Base-by-base conservation (phyloP, 148 eudicot species). In the Persicaria tinctoria region DNA sequence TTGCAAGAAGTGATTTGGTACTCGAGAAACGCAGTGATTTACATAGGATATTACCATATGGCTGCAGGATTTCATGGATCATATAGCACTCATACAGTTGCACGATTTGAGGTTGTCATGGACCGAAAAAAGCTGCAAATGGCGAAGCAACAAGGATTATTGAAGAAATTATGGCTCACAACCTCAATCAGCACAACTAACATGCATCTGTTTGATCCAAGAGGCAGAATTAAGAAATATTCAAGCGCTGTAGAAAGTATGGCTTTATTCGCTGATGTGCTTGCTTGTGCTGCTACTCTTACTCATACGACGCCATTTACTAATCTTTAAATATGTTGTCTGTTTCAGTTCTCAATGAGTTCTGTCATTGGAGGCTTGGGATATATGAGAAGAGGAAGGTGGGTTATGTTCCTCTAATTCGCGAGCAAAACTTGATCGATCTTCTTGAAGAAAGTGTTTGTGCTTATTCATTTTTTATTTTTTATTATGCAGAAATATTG, bases 151-250 rank as follows among this genome's bases (percentile, higher is more conserved):
- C 96, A 90, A 81, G 99, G 97, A n/a, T 75, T 95, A 86, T 63
- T 89, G 74, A 95, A 95, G 86, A 95, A 87, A 76, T 92, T 95
- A 68, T 92, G 87, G 88, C 88, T 95, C 50, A 89, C 92, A 5
- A 86, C 84, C 63, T 75, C 90, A 23, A 84, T 95, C 76, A 86
- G 87, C 88, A 95, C 96, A 5, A 89, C 87, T 73, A 95, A 95
- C 86, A 95, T 95, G 99, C 99, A 95, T 79, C 88, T 95, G 13
- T 95, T 95, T 78, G 94, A 90, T 50, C 60, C 86, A 16, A 84
- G 86, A 18, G 97, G 97, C 75, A 83, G 84, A 76, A 92, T 95
- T 16, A 89, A 88, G 86, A 90, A 88, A 85, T 95, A 92, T 80
- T 92, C 89, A 54, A 75, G 82, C 54, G 91, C 97, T 73, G 99